phyloP scores from a whole-genome alignment of 148 eudicot genomes.

The Camellia lanceoleosa region DNA sequence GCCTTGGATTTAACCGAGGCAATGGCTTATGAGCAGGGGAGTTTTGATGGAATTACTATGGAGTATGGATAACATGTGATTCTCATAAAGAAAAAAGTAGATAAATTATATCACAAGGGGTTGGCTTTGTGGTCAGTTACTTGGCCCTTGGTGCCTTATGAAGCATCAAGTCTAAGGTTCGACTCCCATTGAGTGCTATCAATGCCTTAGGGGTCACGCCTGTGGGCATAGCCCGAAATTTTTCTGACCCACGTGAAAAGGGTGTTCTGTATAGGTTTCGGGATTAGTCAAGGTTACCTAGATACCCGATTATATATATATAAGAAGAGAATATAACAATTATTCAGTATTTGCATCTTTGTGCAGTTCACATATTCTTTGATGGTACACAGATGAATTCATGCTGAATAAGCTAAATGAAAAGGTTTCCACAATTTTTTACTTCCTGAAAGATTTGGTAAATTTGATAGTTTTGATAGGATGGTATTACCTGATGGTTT shows the following conservation, averaged over 20 bases:
- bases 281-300: too few species aligned
- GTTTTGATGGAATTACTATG: not conserved
- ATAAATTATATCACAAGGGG: not conserved
- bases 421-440: not conserved
- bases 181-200: too few species aligned
- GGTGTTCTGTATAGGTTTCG: too few species aligned
- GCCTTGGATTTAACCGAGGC: not conserved
- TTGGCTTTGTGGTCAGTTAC: too few species aligned
- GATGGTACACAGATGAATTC: not conserved
- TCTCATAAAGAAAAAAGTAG: not conserved
- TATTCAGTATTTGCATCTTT: not conserved
- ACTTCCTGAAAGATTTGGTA: not conserved
- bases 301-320: too few species aligned
- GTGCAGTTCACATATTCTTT: not conserved
- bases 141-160: too few species aligned
- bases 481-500: constrained; percentile 59
- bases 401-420: too few species aligned
- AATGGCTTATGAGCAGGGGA: not conserved
- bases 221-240: too few species aligned
- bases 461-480: not conserved
- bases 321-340: not conserved
- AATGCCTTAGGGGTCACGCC: too few species aligned
- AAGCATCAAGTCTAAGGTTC: too few species aligned
- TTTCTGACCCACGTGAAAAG: too few species aligned
- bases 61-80: not conserved